These are phyloP conservation scores for Plenodomus tracheiphilus DNA, from an alignment of 2,329 filamentous ascomycete species.

Conservation along the genomic window DNA sequence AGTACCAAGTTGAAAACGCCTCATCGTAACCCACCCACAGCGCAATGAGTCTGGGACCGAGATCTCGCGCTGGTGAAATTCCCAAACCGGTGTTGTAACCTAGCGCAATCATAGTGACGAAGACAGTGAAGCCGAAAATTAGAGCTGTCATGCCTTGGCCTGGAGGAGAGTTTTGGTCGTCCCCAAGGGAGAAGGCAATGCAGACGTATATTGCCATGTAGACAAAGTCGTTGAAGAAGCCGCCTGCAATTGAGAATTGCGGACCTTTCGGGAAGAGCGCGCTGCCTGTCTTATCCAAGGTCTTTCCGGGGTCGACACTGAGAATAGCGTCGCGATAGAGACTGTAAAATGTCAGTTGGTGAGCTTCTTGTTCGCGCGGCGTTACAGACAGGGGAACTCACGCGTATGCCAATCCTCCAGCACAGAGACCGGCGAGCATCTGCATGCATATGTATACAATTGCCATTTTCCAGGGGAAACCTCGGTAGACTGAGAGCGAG, in stretches of 20 bases:
- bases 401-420: slow-evolving; percentile 47
- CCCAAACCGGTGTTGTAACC: slow-evolving; percentile 44
- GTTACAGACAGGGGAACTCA: slow-evolving; percentile 34
- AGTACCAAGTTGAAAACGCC: slow-evolving; percentile 31
- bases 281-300: slow-evolving; percentile 43
- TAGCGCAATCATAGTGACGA: slow-evolving; percentile 29
- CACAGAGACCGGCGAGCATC: slow-evolving; percentile 56
- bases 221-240: slow-evolving; percentile 73
- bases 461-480: slow-evolving; percentile 60
- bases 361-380: not conserved
- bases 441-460: slow-evolving; percentile 57
- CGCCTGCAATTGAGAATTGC: slow-evolving; percentile 66
- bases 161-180: slow-evolving; percentile 50
- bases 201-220: slow-evolving; percentile 69
- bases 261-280: slow-evolving; percentile 63
- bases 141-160: slow-evolving; percentile 55
- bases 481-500: slow-evolving; percentile 56
- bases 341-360: slow-evolving; percentile 24
- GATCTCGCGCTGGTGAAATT: slow-evolving; percentile 72
- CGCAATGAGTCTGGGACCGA: slow-evolving; percentile 69
- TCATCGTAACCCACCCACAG: slow-evolving; percentile 70
- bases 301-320: slow-evolving; percentile 55
- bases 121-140: slow-evolving; percentile 30
- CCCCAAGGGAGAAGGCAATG: slow-evolving; percentile 67
- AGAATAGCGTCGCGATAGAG: slow-evolving; percentile 60